Conservation (phyloP, 768 basidiomycete genomes). For the Cyathus striatus region DNA sequence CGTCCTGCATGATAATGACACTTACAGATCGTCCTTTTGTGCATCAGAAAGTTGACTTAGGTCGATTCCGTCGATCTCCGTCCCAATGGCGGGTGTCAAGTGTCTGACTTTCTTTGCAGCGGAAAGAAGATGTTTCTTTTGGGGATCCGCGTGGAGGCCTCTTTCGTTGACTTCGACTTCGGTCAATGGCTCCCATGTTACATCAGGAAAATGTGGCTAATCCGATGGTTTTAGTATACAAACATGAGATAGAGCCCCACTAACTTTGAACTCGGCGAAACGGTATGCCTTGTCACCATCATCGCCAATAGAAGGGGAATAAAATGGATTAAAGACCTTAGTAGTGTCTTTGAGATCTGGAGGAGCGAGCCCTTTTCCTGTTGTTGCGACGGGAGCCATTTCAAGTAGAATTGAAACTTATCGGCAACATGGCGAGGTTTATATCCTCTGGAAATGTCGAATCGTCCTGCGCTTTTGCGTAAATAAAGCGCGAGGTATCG, state of each 20-base stretch:
- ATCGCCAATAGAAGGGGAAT: conserved; percentile 54
- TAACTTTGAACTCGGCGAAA: conserved; percentile 56
- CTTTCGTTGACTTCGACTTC: conserved; percentile 61
- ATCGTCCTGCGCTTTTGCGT: no score
- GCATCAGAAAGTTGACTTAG: conserved; percentile 57
- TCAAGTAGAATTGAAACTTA: conserved; percentile 14
- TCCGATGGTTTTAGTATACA: conserved; percentile 1
- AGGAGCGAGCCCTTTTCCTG: conserved; percentile 17
- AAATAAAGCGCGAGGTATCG: no score
- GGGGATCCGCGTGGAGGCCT: conserved; percentile 61
- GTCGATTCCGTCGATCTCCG: conserved; percentile 71
- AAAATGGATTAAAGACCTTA: conserved; percentile 57
- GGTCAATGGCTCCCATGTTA: conserved; percentile 60
- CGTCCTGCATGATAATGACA: background rate
- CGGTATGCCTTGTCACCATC: conserved; percentile 47
- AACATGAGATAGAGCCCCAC: conserved; percentile 1
- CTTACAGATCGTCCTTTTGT: conserved; percentile 80
- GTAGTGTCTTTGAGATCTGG: conserved; percentile 10
- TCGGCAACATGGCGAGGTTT: no score
- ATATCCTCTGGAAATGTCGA: no score
- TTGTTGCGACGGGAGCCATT: conserved; percentile 47
- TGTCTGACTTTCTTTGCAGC: conserved; percentile 66
- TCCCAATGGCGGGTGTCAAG: conserved; percentile 69
- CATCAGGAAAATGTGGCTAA: conserved; percentile 62
- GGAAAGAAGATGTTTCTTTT: conserved; percentile 58